Evolutionary conservation across 2,329 filamentous ascomycete genomes (phyloP).

Genomic region (Monascus ruber): DNA sequence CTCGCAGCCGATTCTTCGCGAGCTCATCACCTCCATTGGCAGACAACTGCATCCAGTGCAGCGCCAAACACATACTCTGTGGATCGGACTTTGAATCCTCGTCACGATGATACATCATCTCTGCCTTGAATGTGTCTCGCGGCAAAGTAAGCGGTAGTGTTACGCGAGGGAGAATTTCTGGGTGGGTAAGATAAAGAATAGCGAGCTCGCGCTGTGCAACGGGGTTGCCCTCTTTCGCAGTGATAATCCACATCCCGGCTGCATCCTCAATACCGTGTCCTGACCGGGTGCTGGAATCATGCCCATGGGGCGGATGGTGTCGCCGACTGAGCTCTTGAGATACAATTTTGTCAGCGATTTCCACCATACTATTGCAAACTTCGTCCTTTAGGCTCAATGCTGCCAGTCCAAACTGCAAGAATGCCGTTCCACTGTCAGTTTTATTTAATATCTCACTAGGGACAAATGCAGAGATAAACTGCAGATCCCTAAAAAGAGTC

Average conservation of each 20-base stretch:
- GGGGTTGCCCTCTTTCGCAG: constrained; percentile 80
- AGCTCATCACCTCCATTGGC: constrained; percentile 76
- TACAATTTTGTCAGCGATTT: constrained; percentile 59
- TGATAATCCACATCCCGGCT: constrained; percentile 81
- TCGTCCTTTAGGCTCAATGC: constrained; percentile 82
- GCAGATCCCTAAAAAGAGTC: constrained; percentile 69
- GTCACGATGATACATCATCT: constrained; percentile 59
- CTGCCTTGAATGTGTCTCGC: constrained; percentile 79
- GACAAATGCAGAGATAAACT: constrained; percentile 55
- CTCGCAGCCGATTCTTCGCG: constrained; percentile 69
- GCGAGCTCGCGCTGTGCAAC: constrained; percentile 87
- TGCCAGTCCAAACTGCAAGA: constrained; percentile 80
- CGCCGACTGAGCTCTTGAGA: constrained; percentile 39
- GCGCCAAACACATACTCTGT: constrained; percentile 80
- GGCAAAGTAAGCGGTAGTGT: constrained; percentile 76
- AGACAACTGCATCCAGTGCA: constrained; percentile 94
- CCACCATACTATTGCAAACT: constrained; percentile 73
- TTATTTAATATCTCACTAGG: constrained; percentile 47
- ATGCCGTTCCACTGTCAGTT: constrained; percentile 58
- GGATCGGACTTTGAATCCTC: constrained; percentile 64
- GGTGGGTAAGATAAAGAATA: constrained; percentile 84
- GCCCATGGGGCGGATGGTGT: constrained; percentile 16
- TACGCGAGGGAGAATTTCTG: constrained; percentile 67
- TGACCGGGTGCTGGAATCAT: constrained; percentile 18
- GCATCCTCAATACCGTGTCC: constrained; percentile 53